Conservation (phyloP, 1,284 basidiomycete genomes). For the Porodaedalea pini region DNA sequence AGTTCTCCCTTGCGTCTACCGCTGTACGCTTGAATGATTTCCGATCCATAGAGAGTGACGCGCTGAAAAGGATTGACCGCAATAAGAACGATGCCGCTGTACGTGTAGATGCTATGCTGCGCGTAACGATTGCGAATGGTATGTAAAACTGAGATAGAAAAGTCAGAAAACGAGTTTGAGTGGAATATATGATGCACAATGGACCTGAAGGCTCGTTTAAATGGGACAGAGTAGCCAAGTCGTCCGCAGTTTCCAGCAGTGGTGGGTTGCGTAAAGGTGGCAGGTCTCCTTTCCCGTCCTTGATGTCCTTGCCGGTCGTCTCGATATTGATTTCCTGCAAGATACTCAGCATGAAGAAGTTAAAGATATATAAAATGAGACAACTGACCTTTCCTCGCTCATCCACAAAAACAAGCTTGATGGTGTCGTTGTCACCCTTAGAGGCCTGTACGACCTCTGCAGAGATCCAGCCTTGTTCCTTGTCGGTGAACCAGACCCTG, state of each 20-base stretch:
- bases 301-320: conserved; percentile 77
- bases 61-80: conserved; percentile 98
- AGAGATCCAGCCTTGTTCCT: conserved; percentile 89
- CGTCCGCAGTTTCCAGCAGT: conserved; percentile 93
- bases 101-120: conserved; percentile 97
- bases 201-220: conserved; percentile 95
- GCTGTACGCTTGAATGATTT: conserved; percentile 97
- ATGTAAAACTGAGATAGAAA: conserved; percentile 70
- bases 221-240: conserved; percentile 96
- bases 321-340: conserved; percentile 70
- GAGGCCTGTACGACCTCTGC: conserved; percentile 73
- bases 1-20: conserved; percentile 91
- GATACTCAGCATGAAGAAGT: conserved; percentile 11
- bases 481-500: conserved; percentile 88
- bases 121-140: conserved; percentile 97
- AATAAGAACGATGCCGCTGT: conserved; percentile 97
- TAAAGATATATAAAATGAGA: conserved; percentile 19
- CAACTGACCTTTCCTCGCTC: conserved; percentile 77
- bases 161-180: background rate
- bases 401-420: conserved; percentile 79
- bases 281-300: conserved; percentile 68
- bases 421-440: conserved; percentile 59
- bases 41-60: conserved; percentile 88
- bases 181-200: conserved; percentile 24
- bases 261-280: conserved; percentile 97